Evolutionary conservation across 768 basidiomycete species (phyloP), one percentile per base, ranked within the genome.

Genomic region (Phanerochaete sordida): DNA sequence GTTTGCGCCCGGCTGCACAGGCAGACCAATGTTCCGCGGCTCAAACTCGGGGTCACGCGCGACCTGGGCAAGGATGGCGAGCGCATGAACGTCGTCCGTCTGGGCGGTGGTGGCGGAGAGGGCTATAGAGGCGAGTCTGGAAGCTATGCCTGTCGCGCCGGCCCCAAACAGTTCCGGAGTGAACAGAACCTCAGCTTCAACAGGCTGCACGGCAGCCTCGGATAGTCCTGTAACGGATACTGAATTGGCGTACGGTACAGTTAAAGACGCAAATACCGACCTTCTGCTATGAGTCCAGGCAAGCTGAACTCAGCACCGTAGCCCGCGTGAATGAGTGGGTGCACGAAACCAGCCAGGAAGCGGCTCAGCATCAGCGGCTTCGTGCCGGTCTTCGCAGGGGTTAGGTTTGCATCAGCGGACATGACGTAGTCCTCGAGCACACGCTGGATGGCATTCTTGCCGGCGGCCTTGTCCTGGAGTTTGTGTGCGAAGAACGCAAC

Each of bases 361-460:
- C 87, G 79, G 46, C 75, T 77, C 15, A 89, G 65, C 84, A 90
- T 85, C 60, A 77, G 72, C 0, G 83, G 83, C 27, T 67, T 65
- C 21, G 57, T 62, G 27, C 56, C 62, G 27, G 8, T 63, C 23
- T 43, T 62, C 0, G 56, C 45, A 2, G 59, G 65, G 12, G 64
- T 60, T 7, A 66, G 24, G 33, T 71, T 69, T 16, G 68, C 66
- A 27, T 65, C 54, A 47, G 60, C 31, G 3, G 84, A 82, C 64
- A 90, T 86, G 9, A 91, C 61, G 58, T 82, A 88, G 39, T 83
- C 79, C 60, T 90, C 86, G n/a, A 90, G 65, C 0, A 79, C 72
- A 1, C 66, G 66, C 9, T 73, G 65, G n/a, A 77, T 72, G 15
- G 80, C 81, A 37, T 84, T 79, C 13, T 74, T 50, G 6, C 23